These are phyloP conservation scores for Diospyros lotus DNA, from an alignment of 148 eudicot genomes.

Conservation along the genomic window DNA sequence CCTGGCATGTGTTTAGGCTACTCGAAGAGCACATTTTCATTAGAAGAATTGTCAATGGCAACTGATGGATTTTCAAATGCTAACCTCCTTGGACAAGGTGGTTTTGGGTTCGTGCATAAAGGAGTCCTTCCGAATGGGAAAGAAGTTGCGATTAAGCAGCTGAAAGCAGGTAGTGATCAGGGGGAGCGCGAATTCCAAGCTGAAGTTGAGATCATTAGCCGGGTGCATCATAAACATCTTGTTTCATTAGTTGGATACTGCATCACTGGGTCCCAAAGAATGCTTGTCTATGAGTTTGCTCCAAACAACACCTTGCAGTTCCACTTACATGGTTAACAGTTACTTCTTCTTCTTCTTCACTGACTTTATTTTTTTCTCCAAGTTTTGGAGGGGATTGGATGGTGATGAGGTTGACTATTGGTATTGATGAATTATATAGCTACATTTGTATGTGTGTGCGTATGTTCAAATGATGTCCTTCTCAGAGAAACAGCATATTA, in stretches of 20 bases:
- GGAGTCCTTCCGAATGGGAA: constrained; percentile 95
- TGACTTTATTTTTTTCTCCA: no score
- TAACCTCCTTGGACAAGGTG: constrained; percentile 94
- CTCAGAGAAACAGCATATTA: no score
- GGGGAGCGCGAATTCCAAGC: constrained; percentile 97
- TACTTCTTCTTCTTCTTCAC: not conserved
- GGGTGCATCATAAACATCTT: constrained; percentile 98
- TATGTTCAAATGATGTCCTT: no score
- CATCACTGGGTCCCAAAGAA: constrained; percentile 71
- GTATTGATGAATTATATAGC: no score
- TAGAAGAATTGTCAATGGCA: constrained; percentile 89
- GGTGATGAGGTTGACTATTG: not conserved
- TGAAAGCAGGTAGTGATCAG: constrained; percentile 93
- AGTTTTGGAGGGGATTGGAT: no score
- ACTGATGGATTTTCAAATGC: constrained; percentile 80
- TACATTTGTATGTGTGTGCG: no score
- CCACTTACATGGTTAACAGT: constrained; percentile 66
- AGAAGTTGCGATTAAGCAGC: constrained; percentile 89
- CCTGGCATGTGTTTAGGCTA: constrained; percentile 74
- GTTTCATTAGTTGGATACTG: constrained; percentile 98
- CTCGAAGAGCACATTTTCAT: constrained; percentile 71
- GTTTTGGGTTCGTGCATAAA: constrained; percentile 90
- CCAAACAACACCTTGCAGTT: constrained; percentile 84
- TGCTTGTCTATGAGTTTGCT: constrained; percentile 95
- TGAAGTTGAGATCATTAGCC: constrained; percentile 94